Evolutionary conservation across 805 yeast genomes (phyloP), one percentile per base, ranked within the genome.

Genomic region (Brettanomyces sp.): DNA sequence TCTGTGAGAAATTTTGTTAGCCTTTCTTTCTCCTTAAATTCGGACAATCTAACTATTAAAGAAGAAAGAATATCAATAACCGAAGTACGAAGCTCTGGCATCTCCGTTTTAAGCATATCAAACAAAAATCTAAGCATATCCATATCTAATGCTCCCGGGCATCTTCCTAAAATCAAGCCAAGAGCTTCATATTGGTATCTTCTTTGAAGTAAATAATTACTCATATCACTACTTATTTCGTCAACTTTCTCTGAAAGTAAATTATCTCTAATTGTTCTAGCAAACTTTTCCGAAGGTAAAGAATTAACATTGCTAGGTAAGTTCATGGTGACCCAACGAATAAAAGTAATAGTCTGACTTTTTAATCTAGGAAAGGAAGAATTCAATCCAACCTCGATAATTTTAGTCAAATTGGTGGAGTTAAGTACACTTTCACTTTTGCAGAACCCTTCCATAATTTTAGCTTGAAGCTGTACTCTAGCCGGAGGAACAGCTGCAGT

Each of bases 171-270:
- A 6, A 90, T 68, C 21, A 78, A 72, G 2, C 95, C 93, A 23
- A 90, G 61, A 0, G 95, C 81, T 58, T 86, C 95, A 56, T 87
- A 90, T 53, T 85, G 87, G 36, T 72, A 63, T 54, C 74, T 73
- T 53, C 93, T 71, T 52, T 77, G 81, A 4, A 63, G 53, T 3
- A 76, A 39, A 12, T 60, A 54, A 1, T 57, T 49, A 2, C 69
- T 54, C 12, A 42, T 45, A 39, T 53, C 50, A 3, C 52, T 11
- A 24, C 41, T 44, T 7, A 47, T 35, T 46, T 76, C 81, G 21
- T 70, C 61, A 45, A 71, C 62, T 3, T 41, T 43, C 3, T 50
- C 52, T 11, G 42, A 39, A 5, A 52, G 50, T 3, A 85, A 58
- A 47, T 69, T 75, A 28, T 74, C 70, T 56, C 74, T 74, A 52